Base-by-base conservation (phyloP, 1,284 basidiomycete genomes). In the Tylopilus microsporus region DNA sequence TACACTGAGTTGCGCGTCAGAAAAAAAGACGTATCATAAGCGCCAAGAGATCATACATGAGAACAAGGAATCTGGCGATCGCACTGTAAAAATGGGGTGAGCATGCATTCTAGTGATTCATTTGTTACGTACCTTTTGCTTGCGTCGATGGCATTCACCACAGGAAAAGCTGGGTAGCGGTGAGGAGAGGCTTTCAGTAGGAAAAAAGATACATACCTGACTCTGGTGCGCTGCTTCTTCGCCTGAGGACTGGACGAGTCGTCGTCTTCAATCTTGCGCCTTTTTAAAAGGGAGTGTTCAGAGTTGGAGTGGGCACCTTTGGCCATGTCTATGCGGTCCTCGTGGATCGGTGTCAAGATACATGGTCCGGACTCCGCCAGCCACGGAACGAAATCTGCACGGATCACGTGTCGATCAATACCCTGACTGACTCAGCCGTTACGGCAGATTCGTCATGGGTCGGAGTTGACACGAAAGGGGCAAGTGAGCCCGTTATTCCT, bases 61-160 rank as follows among this genome's bases (percentile, higher is more conserved):
- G 87, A 86, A 68, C 89, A 91, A 39, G 89, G 89, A 58, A 86
- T 74, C 75, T 91, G 89, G 61, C 88, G 83, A 73, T 91, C 86
- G 71, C 88, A 91, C 89, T 91, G 66, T 41, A 56, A 49, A 56
- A 53, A 65, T 45, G 45, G 62, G 58, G 66, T 64, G 65, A 70
- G 66, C 60, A 57, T 58, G 60, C 50, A 59, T 18, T 46, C 10
- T 15, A 5, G 15, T 56, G 56, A 61, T 6, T 50, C 48, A 47
- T 45, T 52, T 18, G 6, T 19, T 41, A 55, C 52, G 36, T 49
- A 87, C 89, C 82, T 91, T 91, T 74, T 91, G 89, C 70, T 91
- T 91, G 60, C 89, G 78, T 34, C 89, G 82, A 76, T 91, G 89
- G 63, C 89, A 91, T 75, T 91, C 89, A 41, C 89, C 88, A 60